Evolutionary conservation across 495 filamentous ascomycete genomes (phyloP).

Genomic region (Penicillium cinerascens): DNA sequence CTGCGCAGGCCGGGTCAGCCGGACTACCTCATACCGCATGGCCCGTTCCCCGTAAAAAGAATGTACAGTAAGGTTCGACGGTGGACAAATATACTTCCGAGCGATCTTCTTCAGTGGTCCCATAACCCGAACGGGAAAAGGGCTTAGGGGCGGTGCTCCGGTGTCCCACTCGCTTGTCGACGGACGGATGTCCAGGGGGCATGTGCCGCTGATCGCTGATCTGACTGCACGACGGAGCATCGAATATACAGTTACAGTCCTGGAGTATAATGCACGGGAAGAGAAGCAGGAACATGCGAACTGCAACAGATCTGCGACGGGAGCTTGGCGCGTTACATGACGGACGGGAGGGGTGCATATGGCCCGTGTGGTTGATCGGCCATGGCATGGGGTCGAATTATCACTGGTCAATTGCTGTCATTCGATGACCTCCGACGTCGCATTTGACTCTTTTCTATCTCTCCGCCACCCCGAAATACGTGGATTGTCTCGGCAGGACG

Average conservation of each 20-base stretch:
- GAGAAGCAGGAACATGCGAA: too few relatives aligned
- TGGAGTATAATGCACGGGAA: too few relatives aligned
- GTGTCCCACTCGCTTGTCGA: slow-evolving; percentile 1
- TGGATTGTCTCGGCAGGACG: background rate
- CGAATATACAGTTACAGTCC: background rate
- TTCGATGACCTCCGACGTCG: background rate
- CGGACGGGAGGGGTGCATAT: slow-evolving; percentile 20
- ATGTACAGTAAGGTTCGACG: slow-evolving; percentile 18
- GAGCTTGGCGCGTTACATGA: slow-evolving; percentile 25
- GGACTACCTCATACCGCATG: slow-evolving; percentile 11
- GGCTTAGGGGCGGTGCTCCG: background rate
- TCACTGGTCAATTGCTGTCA: background rate
- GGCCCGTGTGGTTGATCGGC: slow-evolving; percentile 21
- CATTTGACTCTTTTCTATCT: background rate
- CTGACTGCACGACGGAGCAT: background rate
- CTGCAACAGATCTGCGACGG: slow-evolving; percentile 3
- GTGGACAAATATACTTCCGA: background rate
- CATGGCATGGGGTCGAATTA: background rate
- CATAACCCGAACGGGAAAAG: background rate
- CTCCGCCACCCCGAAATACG: too few relatives aligned
- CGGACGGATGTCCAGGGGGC: background rate
- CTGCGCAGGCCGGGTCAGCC: slow-evolving; percentile 7
- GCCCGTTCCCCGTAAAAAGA: slow-evolving; percentile 13
- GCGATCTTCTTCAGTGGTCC: slow-evolving; percentile 2
- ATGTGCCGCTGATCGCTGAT: background rate